Conservation (phyloP, 768 basidiomycete species). For the Amanita thiersii region DNA sequence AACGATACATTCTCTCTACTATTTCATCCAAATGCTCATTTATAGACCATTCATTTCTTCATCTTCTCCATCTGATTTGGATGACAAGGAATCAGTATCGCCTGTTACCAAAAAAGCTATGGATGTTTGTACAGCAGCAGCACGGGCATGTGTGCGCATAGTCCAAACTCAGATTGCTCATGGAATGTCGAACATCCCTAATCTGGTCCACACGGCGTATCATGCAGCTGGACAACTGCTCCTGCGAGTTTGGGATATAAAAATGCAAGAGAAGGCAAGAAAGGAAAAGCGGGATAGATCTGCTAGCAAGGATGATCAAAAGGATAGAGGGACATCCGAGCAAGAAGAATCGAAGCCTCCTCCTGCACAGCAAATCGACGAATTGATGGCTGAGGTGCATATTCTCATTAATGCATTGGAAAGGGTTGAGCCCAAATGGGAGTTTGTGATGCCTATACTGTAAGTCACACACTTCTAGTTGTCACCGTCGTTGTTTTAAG, state of each 20-base stretch:
- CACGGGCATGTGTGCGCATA: conserved; percentile 52
- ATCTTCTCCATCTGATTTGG: conserved; percentile 18
- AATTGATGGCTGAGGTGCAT: conserved; percentile 27
- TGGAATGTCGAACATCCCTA: conserved; percentile 34
- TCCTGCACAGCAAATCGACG: conserved; percentile 22
- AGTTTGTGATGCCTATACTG: conserved; percentile 23
- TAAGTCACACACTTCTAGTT: conserved; percentile 15
- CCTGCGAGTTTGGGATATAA: conserved; percentile 52
- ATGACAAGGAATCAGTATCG: conserved; percentile 11
- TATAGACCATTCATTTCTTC: conserved; percentile 61
- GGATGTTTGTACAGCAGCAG: conserved; percentile 51
- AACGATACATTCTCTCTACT: conserved; percentile 48
- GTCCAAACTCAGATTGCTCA: conserved; percentile 41
- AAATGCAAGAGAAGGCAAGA: conserved; percentile 29
- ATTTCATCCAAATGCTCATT: conserved; percentile 56
- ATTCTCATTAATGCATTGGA: conserved; percentile 38
- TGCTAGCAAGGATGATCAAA: too few species aligned
- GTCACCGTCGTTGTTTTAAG: neutral
- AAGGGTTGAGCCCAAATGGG: conserved; percentile 24
- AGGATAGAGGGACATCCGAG: too few species aligned
- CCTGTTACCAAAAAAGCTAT: conserved; percentile 24
- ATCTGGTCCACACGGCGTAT: conserved; percentile 37
- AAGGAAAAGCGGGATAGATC: conserved; percentile 2
- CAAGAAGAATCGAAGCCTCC: conserved; percentile 29
- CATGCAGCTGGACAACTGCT: conserved; percentile 45